A percentile compares a stretch with the other conserved stretches of the same genome.
These are phyloP conservation scores for Cyberlindnera samutprakarnensis DNA, from an alignment of 805 yeast genomes.

Conservation along the genomic window DNA sequence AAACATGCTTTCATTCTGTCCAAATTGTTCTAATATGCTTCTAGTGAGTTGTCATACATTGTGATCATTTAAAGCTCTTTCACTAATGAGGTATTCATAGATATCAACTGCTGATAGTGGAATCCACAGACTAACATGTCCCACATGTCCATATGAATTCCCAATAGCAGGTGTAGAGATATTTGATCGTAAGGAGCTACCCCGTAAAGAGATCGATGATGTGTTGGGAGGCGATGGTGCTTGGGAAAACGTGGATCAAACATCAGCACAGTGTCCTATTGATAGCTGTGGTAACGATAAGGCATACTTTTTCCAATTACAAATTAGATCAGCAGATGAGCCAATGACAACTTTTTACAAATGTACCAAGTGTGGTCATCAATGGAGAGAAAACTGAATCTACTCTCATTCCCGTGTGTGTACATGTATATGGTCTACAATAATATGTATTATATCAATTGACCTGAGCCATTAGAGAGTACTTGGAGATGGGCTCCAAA, in stretches of 20 bases:
- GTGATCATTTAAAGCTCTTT: neutral
- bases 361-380: conserved; percentile 87
- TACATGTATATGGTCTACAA: too few species aligned
- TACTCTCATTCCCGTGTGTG: neutral
- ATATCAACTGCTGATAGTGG: conserved; percentile 54
- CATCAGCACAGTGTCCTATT: conserved; percentile 84
- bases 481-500: too few species aligned
- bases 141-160: conserved; percentile 93
- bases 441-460: too few species aligned
- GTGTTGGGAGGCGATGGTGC: conserved; percentile 96
- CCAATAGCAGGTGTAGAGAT: conserved; percentile 78
- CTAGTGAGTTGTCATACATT: conserved; percentile 31
- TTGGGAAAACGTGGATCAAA: conserved; percentile 98
- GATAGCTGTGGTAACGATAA: conserved; percentile 81
- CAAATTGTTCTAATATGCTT: conserved; percentile 88
- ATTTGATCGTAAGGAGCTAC: conserved; percentile 76
- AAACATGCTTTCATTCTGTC: conserved; percentile 97
- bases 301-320: conserved; percentile 95
- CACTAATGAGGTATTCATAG: conserved; percentile 10
- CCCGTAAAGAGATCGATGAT: conserved; percentile 90
- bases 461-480: too few species aligned
- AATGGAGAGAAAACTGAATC: conserved; percentile 90
- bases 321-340: conserved; percentile 96
- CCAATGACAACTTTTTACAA: conserved; percentile 98
- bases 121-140: conserved; percentile 71